These are phyloP conservation scores for Rubia tinctorum DNA, from an alignment of 305 asterid genomes.

Conservation along the genomic window DNA sequence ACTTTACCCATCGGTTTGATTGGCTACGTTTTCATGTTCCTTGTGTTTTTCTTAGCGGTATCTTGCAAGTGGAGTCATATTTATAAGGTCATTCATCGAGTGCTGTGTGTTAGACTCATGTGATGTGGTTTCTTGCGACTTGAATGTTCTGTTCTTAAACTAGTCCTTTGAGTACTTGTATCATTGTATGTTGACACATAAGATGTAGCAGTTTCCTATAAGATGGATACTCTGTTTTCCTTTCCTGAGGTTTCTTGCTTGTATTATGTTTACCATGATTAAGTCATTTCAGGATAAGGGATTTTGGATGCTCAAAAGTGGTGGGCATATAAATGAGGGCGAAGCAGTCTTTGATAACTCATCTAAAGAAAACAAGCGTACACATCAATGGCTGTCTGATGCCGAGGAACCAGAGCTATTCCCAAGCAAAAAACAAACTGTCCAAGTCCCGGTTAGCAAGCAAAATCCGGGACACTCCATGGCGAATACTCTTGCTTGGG, in stretches of 20 bases:
- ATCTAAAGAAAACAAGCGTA: conserved; percentile 62
- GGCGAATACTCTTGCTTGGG: conserved; percentile 63
- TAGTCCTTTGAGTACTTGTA: not conserved
- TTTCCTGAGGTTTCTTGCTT: conserved; percentile 6
- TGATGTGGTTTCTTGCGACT: not conserved
- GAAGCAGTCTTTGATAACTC: conserved; percentile 63
- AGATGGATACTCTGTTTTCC: not conserved
- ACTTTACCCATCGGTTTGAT: not conserved
- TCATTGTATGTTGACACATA: too few relatives aligned
- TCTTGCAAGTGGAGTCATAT: not conserved
- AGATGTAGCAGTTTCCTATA: not conserved
- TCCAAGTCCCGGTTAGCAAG: conserved; percentile 46
- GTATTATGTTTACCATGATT: not conserved
- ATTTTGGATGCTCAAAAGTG: conserved; percentile 72
- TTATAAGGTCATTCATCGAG: not conserved
- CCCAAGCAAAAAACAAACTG: conserved; percentile 67
- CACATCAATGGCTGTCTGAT: conserved; percentile 62
- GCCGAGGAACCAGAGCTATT: conserved; percentile 58
- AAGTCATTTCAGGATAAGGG: conserved; percentile 63
- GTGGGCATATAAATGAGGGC: conserved; percentile 50
- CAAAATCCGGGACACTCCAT: conserved; percentile 41
- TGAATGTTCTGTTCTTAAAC: not conserved
- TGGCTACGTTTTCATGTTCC: not conserved
- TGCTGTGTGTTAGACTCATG: too few relatives aligned
- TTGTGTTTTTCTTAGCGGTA: not conserved